These are phyloP conservation scores for Calamus simplicifolius DNA, from an alignment of 176 grass and related monocot genomes.

Conservation along the genomic window DNA sequence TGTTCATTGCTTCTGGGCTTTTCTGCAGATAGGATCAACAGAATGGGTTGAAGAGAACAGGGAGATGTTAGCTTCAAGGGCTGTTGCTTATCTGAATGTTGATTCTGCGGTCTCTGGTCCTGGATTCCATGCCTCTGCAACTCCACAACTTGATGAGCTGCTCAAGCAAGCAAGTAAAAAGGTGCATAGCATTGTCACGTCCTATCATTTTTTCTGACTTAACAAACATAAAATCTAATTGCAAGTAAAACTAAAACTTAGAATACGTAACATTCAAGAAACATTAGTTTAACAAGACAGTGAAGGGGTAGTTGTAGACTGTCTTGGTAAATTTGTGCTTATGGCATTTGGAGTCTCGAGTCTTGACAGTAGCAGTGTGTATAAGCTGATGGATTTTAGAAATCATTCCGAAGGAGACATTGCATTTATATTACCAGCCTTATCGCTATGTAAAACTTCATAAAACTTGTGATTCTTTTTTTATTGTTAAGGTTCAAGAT, in stretches of 20 bases:
- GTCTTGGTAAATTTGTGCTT: too few relatives aligned
- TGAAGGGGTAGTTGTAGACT: too few relatives aligned
- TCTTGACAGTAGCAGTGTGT: too few relatives aligned
- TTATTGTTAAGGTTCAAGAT: slow-evolving; percentile 70
- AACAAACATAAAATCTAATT: too few relatives aligned
- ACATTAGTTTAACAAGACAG: too few relatives aligned
- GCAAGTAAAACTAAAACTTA: too few relatives aligned
- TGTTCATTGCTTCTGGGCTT: neutral
- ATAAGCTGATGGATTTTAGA: too few relatives aligned
- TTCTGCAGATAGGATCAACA: slow-evolving; percentile 76
- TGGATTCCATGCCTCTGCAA: slow-evolving; percentile 41
- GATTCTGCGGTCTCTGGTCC: slow-evolving; percentile 48
- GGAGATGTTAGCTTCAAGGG: slow-evolving; percentile 51
- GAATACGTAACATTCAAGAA: too few relatives aligned
- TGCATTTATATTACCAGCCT: too few relatives aligned
- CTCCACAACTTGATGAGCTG: slow-evolving; percentile 76
- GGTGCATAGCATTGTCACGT: slow-evolving; percentile 19
- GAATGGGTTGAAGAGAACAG: slow-evolving; percentile 97
- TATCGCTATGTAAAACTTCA: too few relatives aligned
- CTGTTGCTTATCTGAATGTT: slow-evolving; percentile 82
- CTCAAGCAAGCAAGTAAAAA: slow-evolving; percentile 61
- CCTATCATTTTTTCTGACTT: neutral
- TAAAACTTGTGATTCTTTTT: slow-evolving; percentile 4
- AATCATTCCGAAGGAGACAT: too few relatives aligned
- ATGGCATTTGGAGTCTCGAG: too few relatives aligned